Percentiles rank a stretch among this genome's conserved stretches.
These are phyloP conservation scores for Vachellia collinsii DNA, from an alignment of 306 rosid genomes.

Conservation along the genomic window DNA sequence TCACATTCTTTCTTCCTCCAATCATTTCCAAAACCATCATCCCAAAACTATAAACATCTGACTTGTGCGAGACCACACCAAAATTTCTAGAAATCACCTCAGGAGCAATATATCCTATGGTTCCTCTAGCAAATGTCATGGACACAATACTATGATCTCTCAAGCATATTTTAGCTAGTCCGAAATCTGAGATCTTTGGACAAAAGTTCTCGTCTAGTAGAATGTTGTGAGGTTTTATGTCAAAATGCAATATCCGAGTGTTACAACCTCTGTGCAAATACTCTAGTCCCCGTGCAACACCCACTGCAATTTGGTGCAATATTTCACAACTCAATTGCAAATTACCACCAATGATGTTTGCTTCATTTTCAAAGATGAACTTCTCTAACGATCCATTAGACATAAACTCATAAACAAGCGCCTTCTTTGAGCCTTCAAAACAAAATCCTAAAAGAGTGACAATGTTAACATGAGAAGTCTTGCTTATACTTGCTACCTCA, in stretches of 20 bases:
- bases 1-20: neutral
- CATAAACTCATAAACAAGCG: too few species aligned
- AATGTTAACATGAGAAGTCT: too few species aligned
- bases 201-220: slow-evolving; percentile 29
- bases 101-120: slow-evolving; percentile 43
- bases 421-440: too few species aligned
- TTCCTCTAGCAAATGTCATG: slow-evolving; percentile 34
- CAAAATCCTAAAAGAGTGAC: too few species aligned
- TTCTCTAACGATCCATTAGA: too few species aligned
- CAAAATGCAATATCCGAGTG: slow-evolving; percentile 47
- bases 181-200: slow-evolving; percentile 45
- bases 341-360: too few species aligned
- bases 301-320: too few species aligned
- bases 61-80: slow-evolving; percentile 25
- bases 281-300: slow-evolving; percentile 36
- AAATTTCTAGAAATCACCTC: slow-evolving; percentile 10
- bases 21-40: neutral
- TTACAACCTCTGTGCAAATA: slow-evolving; percentile 40
- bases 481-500: too few species aligned
- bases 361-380: too few species aligned
- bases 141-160: slow-evolving; percentile 32
- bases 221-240: slow-evolving; percentile 47
- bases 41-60: neutral
- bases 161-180: slow-evolving; percentile 44
- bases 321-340: too few species aligned